phyloP scores from a whole-genome alignment of 805 yeast species.

The Blastobotrys parvus region DNA sequence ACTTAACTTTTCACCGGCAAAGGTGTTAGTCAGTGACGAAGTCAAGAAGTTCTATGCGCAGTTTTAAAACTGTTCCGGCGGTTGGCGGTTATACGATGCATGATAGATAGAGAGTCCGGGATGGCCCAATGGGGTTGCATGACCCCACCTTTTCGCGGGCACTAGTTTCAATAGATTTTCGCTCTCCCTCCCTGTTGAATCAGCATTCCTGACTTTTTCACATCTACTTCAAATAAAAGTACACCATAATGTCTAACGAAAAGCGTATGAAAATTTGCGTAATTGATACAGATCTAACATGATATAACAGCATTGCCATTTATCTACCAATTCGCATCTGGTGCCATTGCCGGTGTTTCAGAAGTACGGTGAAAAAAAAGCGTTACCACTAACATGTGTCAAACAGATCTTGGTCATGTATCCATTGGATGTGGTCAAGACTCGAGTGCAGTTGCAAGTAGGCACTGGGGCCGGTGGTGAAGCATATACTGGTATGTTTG shows the following conservation, averaged over 20 bases:
- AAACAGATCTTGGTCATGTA: conserved; percentile 73
- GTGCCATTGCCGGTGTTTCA: conserved; percentile 95
- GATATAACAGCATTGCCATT: conserved; percentile 76
- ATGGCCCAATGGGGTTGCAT: too few species aligned
- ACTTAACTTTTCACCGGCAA: conserved; percentile 53
- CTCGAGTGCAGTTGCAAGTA: conserved; percentile 87
- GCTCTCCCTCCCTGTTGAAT: too few species aligned
- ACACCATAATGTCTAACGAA: too few species aligned
- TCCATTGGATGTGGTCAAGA: conserved; percentile 94
- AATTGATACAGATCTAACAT: too few species aligned
- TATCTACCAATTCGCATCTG: conserved; percentile 81
- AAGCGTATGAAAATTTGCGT: too few species aligned
- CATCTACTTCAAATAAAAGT: too few species aligned
- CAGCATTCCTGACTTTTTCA: too few species aligned
- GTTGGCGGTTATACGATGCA: too few species aligned
- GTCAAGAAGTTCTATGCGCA: conserved; percentile 70
- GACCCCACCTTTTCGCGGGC: too few species aligned
- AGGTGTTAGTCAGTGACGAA: conserved; percentile 60
- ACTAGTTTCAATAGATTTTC: too few species aligned
- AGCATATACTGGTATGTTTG: conserved; percentile 75
- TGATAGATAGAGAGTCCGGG: too few species aligned
- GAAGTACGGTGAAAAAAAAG: conserved; percentile 39
- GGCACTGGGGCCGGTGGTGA: conserved; percentile 40
- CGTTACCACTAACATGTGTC: conserved; percentile 8
- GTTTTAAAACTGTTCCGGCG: too few species aligned